Percentiles rank a stretch among this genome's conserved stretches.
These are phyloP conservation scores for Fusarium sulawesiense DNA, from an alignment of 2,329 filamentous ascomycete genomes.

Conservation along the genomic window DNA sequence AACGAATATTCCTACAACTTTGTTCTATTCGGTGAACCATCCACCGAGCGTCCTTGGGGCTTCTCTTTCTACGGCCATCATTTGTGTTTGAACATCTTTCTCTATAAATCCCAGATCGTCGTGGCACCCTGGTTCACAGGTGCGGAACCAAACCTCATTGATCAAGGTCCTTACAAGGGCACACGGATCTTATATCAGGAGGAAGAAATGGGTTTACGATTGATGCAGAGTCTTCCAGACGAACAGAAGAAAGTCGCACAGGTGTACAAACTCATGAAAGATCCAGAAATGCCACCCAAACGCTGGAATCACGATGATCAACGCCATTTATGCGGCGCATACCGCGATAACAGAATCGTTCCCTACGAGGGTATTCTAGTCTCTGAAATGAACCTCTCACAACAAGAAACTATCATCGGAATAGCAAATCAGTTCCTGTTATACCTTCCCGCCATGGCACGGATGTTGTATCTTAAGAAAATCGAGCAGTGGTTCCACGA, in stretches of 20 bases:
- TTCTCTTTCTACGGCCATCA: constrained; percentile 84
- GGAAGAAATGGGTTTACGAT: constrained; percentile 70
- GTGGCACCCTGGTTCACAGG: constrained; percentile 82
- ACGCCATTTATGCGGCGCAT: constrained; percentile 80
- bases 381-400: constrained; percentile 57
- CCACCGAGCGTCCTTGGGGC: constrained; percentile 71
- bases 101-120: constrained; percentile 73
- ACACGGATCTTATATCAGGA: constrained; percentile 74
- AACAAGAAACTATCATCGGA: constrained; percentile 52
- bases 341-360: constrained; percentile 80
- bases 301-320: constrained; percentile 87
- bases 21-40: constrained; percentile 74
- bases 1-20: constrained; percentile 84
- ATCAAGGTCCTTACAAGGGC: constrained; percentile 70
- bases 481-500: constrained; percentile 69
- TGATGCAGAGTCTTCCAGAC: constrained; percentile 72
- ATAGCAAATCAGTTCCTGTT: constrained; percentile 69
- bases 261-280: constrained; percentile 69
- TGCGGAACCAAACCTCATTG: constrained; percentile 81
- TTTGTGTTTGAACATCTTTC: constrained; percentile 77
- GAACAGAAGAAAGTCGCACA: constrained; percentile 62
- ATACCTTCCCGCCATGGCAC: constrained; percentile 70
- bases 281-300: constrained; percentile 73
- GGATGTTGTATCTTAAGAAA: constrained; percentile 65
- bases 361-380: constrained; percentile 77